Evolutionary conservation across 257 asterid species (phyloP).

Genomic region (Lithospermum erythrorhizon): DNA sequence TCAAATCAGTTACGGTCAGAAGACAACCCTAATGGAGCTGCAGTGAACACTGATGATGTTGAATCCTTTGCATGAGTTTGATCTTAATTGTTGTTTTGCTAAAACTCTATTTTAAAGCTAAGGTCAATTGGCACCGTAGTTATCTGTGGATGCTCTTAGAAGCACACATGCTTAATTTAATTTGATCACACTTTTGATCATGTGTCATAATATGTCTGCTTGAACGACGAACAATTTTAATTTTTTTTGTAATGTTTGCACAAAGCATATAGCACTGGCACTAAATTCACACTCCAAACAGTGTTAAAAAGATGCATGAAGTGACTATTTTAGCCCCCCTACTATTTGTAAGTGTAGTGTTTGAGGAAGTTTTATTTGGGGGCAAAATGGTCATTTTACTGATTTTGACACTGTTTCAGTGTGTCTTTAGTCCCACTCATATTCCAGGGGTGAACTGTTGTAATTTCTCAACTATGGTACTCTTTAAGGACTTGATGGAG

Average conservation of each 20-base stretch:
- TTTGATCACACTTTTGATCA: too few relatives aligned
- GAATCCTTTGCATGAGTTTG: slow-evolving; percentile 46
- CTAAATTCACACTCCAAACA: too few relatives aligned
- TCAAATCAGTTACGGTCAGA: slow-evolving; percentile 44
- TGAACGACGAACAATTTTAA: too few relatives aligned
- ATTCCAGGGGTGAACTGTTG: background rate
- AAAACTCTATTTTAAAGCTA: background rate
- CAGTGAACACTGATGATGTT: slow-evolving; percentile 41
- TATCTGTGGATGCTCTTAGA: background rate
- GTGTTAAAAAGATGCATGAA: too few relatives aligned
- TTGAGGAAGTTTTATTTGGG: too few relatives aligned
- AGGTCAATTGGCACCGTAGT: background rate
- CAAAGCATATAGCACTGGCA: too few relatives aligned
- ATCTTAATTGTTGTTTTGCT: background rate
- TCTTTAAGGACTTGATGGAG: too few relatives aligned
- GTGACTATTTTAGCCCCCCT: too few relatives aligned
- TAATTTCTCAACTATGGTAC: background rate
- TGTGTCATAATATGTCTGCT: background rate
- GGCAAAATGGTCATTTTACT: too few relatives aligned
- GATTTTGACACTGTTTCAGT: too few relatives aligned
- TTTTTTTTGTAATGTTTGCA: background rate
- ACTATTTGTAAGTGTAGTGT: too few relatives aligned
- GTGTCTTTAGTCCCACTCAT: too few relatives aligned
- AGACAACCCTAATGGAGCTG: slow-evolving; percentile 46
- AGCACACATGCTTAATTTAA: background rate